Percentiles rank a stretch among this genome's conserved stretches.
These are phyloP conservation scores for Castanea sativa DNA, from an alignment of 306 rosid species.

Conservation along the genomic window DNA sequence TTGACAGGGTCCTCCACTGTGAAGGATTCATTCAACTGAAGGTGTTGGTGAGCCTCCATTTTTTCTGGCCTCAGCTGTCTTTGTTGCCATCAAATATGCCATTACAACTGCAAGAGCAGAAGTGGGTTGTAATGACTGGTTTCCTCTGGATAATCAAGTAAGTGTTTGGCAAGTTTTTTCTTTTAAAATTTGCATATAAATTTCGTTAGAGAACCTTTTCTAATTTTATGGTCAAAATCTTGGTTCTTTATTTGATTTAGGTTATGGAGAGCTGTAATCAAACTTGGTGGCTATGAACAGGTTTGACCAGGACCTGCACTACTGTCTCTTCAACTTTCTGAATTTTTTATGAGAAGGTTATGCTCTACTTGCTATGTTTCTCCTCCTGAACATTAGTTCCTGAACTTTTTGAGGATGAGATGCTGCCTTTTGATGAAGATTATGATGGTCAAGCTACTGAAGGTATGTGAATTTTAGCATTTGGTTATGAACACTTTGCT, in stretches of 20 bases:
- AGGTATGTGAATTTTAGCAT: constrained; percentile 3
- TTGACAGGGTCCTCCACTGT: constrained; percentile 84
- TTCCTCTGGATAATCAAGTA: constrained; percentile 94
- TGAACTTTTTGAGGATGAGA: constrained; percentile 55
- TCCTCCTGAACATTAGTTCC: not conserved
- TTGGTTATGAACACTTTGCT: not conserved
- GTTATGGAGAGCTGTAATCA: constrained; percentile 91
- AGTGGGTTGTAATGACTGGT: constrained; percentile 62
- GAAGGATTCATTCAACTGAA: constrained; percentile 89
- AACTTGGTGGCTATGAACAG: constrained; percentile 99
- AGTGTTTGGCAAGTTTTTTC: constrained; percentile 24
- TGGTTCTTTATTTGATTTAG: constrained; percentile 37
- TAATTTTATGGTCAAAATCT: constrained; percentile 20
- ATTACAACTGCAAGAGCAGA: constrained; percentile 74
- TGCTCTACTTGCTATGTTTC: not conserved
- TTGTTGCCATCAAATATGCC: constrained; percentile 88
- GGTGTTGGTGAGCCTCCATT: constrained; percentile 99
- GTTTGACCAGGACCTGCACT: constrained; percentile 94
- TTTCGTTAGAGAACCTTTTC: constrained; percentile 7
- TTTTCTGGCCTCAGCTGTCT: constrained; percentile 77
- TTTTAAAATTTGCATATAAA: not conserved
- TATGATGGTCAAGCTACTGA: not conserved
- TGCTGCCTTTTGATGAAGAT: constrained; percentile 43
- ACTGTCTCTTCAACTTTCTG: constrained; percentile 97
- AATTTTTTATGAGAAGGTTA: constrained; percentile 96